phyloP scores from a whole-genome alignment of 2,329 filamentous ascomycete species.

The Neonectria hederae region DNA sequence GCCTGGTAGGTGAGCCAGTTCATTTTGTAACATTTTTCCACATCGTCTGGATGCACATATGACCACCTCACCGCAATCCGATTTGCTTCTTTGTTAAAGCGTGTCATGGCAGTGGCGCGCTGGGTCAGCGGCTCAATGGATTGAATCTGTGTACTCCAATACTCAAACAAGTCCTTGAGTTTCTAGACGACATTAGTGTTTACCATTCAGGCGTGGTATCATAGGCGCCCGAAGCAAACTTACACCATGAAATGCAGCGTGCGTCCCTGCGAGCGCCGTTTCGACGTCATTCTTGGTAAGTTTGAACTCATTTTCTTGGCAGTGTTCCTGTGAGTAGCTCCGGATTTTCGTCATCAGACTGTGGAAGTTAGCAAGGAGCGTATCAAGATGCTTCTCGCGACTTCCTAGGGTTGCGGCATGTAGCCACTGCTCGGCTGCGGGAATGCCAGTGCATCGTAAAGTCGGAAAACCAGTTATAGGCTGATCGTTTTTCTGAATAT shows the following conservation, averaged over 20 bases:
- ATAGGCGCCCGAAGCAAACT: not conserved
- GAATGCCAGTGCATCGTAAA: constrained; percentile 10
- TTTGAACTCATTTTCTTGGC: not conserved
- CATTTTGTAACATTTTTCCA: not conserved
- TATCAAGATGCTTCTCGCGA: constrained; percentile 26
- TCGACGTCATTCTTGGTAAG: not conserved
- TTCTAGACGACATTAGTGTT: not conserved
- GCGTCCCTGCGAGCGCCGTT: not conserved
- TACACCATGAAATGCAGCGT: not conserved
- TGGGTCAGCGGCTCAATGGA: constrained; percentile 3
- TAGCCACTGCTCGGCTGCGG: constrained; percentile 17
- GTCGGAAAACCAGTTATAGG: not conserved
- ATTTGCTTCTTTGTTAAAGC: not conserved
- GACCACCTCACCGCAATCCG: not conserved
- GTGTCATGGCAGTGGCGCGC: not conserved
- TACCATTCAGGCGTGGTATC: too few relatives aligned
- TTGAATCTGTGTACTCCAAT: not conserved
- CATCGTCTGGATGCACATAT: not conserved
- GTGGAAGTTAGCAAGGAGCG: not conserved
- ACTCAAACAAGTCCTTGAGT: not conserved
- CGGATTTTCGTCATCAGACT: constrained; percentile 6
- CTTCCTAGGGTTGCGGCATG: not conserved
- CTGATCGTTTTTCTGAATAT: not conserved
- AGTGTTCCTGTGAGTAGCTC: constrained; percentile 5
- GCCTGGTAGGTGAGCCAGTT: constrained; percentile 3